Conservation (phyloP, 2,329 filamentous ascomycete genomes). For the Fusarium poae region DNA sequence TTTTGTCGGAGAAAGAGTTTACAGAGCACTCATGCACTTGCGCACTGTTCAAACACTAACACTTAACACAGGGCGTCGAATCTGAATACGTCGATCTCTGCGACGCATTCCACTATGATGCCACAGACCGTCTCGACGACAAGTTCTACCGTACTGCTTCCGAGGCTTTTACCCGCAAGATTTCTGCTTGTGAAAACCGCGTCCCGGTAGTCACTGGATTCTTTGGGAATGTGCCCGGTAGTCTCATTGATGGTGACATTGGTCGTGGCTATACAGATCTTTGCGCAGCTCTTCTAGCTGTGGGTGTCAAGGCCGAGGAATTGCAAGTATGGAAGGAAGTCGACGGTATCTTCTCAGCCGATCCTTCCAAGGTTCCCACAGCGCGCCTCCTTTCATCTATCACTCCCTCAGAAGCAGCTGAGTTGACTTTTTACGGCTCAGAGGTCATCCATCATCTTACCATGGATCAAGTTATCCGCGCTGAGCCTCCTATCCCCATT, state of each 20-base stretch:
- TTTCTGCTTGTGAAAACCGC: slow-evolving; percentile 73
- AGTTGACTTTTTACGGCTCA: slow-evolving; percentile 93
- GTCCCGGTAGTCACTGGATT: slow-evolving; percentile 91
- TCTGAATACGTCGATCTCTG: slow-evolving; percentile 92
- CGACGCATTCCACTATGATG: slow-evolving; percentile 79
- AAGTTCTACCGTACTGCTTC: slow-evolving; percentile 78
- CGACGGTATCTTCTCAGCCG: slow-evolving; percentile 88
- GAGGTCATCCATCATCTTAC: slow-evolving; percentile 99
- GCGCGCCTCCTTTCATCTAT: slow-evolving; percentile 90
- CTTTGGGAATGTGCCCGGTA: slow-evolving; percentile 93
- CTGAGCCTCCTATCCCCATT: slow-evolving; percentile 82
- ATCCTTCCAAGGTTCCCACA: slow-evolving; percentile 92
- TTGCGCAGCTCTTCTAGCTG: slow-evolving; percentile 90
- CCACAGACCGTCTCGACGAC: slow-evolving; percentile 70
- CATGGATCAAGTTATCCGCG: slow-evolving; percentile 95
- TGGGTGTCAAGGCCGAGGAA: slow-evolving; percentile 87
- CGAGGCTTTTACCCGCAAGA: slow-evolving; percentile 71
- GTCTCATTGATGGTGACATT: slow-evolving; percentile 87
- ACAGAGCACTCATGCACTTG: background rate
- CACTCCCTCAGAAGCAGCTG: slow-evolving; percentile 93
- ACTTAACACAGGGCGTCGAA: slow-evolving; percentile 72
- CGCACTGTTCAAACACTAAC: slow-evolving; percentile 46
- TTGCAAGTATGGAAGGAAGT: slow-evolving; percentile 99
- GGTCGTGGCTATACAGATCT: slow-evolving; percentile 97
- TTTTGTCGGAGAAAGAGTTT: background rate